Base-by-base conservation (phyloP, 1,139 yeast species). In the Pichia sp. region DNA sequence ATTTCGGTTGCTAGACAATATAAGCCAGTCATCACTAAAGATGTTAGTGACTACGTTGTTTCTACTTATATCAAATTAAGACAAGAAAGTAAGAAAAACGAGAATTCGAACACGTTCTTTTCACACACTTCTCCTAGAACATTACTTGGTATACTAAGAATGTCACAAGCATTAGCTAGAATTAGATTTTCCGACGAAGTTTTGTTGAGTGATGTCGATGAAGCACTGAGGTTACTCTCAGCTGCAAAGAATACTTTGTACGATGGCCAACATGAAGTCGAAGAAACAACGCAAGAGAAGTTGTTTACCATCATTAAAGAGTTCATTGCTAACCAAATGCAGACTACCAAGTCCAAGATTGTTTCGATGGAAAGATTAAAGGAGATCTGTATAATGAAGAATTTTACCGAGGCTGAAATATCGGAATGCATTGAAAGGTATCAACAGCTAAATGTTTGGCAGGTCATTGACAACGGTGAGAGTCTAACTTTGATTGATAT, bases 111-210 rank as follows among this genome's bases (percentile, higher is more conserved):
- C 57, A 82, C 82, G 65, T 89, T 90, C 58, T 87, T 93, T 68
- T 83, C 93, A 49, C 97, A 92, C 71, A 87, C 95, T 30, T 90
- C 99, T 0, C 98, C 98, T 55, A 85, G 99, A 76, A 90, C 98
- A 1, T 77, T 95, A 60, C 77, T 95, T 59, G 99, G 95, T 62
- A 85, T 95, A 53, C 75, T 95, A 64, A 85, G 99, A 74, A 78
- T 95, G 79, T 81, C 99, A 1, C 98, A 93, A 72, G 99, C 98
- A 0, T 78, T 88, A 59, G 98, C 99, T 0, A 81, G 97, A 65
- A 77, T 95, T 59, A 80, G 98, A 65, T 89, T 93, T 69, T 84
- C 85, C 57, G 78, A 85, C 59, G 73, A 69, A 15, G 99, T 95
- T 8, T 78, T 77, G 31, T 73, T 77, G 52, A 88, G 81, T 58